Conservation (phyloP, 345 rosid species). For the Eucalyptus pauciflora region DNA sequence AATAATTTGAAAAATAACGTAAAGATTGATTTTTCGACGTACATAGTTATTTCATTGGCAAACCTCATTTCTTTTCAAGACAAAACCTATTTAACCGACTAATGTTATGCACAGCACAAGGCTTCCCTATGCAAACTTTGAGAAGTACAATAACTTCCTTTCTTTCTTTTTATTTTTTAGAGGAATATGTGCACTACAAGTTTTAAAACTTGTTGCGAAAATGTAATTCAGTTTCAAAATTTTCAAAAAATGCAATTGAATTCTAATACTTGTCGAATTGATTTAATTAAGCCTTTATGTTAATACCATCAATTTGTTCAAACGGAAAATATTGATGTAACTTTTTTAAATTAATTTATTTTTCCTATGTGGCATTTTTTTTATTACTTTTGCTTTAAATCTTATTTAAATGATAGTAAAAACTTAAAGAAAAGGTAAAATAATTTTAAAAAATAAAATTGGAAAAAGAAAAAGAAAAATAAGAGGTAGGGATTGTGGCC, state of each 20-base stretch:
- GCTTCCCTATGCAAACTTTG: background rate
- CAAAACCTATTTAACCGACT: background rate
- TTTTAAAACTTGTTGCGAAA: rapidly evolving
- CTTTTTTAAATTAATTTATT: too few relatives aligned
- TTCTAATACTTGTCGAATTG: rapidly evolving
- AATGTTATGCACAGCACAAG: background rate
- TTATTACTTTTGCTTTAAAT: too few relatives aligned
- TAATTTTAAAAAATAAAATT: too few relatives aligned
- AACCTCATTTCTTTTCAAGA: background rate
- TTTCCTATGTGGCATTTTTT: too few relatives aligned
- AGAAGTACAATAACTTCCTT: background rate
- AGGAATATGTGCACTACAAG: rapidly evolving
- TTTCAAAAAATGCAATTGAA: rapidly evolving
- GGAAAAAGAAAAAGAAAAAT: rapidly evolving
- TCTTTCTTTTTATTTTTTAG: rapidly evolving
- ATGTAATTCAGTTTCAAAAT: rapidly evolving
- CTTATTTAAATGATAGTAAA: too few relatives aligned
- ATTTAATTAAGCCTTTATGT: too few relatives aligned
- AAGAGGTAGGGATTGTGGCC: rapidly evolving
- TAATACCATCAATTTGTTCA: rapidly evolving
- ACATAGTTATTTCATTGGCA: background rate
- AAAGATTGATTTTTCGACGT: rapidly evolving
- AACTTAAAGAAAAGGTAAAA: too few relatives aligned
- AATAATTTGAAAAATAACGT: background rate
- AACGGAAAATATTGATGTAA: rapidly evolving